Percentiles rank a stretch among this genome's conserved stretches.
These are phyloP conservation scores for Aspergillus affinis DNA, from an alignment of 495 filamentous ascomycete species.

Conservation along the genomic window DNA sequence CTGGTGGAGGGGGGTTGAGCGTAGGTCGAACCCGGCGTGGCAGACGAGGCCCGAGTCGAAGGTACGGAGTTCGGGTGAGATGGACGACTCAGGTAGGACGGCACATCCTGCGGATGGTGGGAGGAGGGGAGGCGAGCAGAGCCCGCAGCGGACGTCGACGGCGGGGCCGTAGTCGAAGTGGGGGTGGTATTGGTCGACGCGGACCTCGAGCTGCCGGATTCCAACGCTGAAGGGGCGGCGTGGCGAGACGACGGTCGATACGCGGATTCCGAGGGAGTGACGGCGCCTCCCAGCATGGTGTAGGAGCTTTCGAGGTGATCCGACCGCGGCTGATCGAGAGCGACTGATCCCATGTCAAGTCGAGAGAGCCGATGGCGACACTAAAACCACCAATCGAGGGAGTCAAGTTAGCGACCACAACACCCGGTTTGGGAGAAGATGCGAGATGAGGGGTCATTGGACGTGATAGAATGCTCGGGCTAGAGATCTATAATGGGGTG, in stretches of 20 bases:
- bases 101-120: constrained; percentile 37
- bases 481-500: constrained; percentile 11
- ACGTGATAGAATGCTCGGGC: constrained; percentile 2
- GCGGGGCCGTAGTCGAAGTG: constrained; percentile 43
- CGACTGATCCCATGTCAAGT: constrained; percentile 46
- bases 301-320: constrained; percentile 41
- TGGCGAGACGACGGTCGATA: constrained; percentile 34
- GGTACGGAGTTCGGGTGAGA: constrained; percentile 31
- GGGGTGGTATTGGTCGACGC: constrained; percentile 40
- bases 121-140: constrained; percentile 37
- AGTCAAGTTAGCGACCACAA: constrained; percentile 18
- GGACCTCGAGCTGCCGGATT: constrained; percentile 35
- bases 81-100: constrained; percentile 38
- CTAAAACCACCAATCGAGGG: constrained; percentile 12
- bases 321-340: constrained; percentile 48
- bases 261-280: constrained; percentile 39
- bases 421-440: constrained; percentile 6
- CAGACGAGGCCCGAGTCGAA: constrained; percentile 27
- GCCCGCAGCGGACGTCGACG: constrained; percentile 33
- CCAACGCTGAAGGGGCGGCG: constrained; percentile 11
- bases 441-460: constrained; percentile 19
- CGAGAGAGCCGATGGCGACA: constrained; percentile 7
- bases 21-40: constrained; percentile 31
- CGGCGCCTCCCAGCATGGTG: constrained; percentile 53
- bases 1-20: constrained; percentile 6